A percentile compares a stretch with the other conserved stretches of the same genome.
Evolutionary conservation across 768 basidiomycete species (phyloP).

Genomic region (Mycena vitilis): DNA sequence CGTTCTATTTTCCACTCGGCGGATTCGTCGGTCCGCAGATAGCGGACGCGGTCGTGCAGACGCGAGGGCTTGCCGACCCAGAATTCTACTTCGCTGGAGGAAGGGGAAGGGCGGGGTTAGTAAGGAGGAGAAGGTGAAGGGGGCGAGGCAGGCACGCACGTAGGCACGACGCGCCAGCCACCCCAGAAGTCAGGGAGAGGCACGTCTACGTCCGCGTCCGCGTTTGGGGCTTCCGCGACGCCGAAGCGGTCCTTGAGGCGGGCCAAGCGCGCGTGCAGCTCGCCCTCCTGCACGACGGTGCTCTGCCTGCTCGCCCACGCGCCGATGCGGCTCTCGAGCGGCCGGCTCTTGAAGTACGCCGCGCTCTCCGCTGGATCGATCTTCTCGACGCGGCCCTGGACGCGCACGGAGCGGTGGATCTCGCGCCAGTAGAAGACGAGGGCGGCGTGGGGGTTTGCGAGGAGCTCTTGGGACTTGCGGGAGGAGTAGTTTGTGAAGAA

Average conservation of each 20-base stretch:
- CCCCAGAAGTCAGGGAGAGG: slow-evolving; percentile 95
- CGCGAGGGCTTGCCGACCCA: slow-evolving; percentile 98
- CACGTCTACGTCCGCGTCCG: slow-evolving; percentile 57
- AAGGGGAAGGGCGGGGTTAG: not conserved
- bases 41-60: slow-evolving; percentile 90
- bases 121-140: not conserved
- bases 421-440: slow-evolving; percentile 95
- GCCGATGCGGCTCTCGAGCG: slow-evolving; percentile 85
- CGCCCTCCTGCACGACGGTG: slow-evolving; percentile 76
- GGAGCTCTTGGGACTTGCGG: slow-evolving; percentile 88
- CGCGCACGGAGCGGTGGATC: slow-evolving; percentile 81
- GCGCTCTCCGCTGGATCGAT: slow-evolving; percentile 77
- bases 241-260: slow-evolving; percentile 69
- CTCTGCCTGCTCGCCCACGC: slow-evolving; percentile 97
- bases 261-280: slow-evolving; percentile 71
- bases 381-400: slow-evolving; percentile 88
- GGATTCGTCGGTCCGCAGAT: slow-evolving; percentile 54
- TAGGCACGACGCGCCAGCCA: slow-evolving; percentile 94
- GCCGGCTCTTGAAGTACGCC: slow-evolving; percentile 86
- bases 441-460: slow-evolving; percentile 81
- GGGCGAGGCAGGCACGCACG: slow-evolving; percentile 58
- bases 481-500: slow-evolving; percentile 98
- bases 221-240: slow-evolving; percentile 40
- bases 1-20: slow-evolving; percentile 82
- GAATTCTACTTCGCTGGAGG: slow-evolving; percentile 89